Base-by-base conservation (phyloP, 495 filamentous ascomycete genomes). In the Penicillium desertorum region DNA sequence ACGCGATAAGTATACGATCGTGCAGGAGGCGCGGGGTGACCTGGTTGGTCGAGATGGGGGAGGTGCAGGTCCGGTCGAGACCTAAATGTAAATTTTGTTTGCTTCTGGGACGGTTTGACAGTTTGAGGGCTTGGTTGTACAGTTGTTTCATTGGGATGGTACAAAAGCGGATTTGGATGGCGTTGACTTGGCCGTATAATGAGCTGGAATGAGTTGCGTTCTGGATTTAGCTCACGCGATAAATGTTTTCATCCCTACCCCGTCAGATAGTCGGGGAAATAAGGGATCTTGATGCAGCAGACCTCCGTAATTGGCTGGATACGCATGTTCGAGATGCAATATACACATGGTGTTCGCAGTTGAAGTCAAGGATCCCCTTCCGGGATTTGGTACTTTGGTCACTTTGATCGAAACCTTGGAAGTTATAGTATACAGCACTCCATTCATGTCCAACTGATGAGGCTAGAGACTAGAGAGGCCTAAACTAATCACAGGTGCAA, bases 21-120 rank as follows among this genome's bases (percentile, higher is more conserved):
- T 41, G 54, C 45, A 48, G 54, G 37, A 55, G 7, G 29, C 4
- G 45, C 36, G 39, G 56, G 48, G 43, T 32, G 14, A 27, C 41
- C 25, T 64, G 64, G 61, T 63, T 63, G 64, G 64, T 43, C 48
- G 51, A 53, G 60, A 51, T 47, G 27, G 16, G 32, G 41, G 37
- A 30, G 39, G 45, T 69, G 64, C 66, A 63, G 56, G 36, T 37
- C 58, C 56, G 64, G 66, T 62, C 62, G 48, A 57, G 53, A 69
- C 52, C 60, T 37, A 61, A 67, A 67, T 56, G 17, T 39, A 14
- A 14, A 44, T 37, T 20, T 19, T 51, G 32, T 42, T 58, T 45
- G 56, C 55, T 44, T 42, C 52, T 41, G 25, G 29, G 45, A n/a
- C 3, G 36, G 45, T 20, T n/a, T 57, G 54, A 22, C 16, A 42